phyloP scores from a whole-genome alignment of 2,329 filamentous ascomycete genomes.

The Mycocentrospora acerina region DNA sequence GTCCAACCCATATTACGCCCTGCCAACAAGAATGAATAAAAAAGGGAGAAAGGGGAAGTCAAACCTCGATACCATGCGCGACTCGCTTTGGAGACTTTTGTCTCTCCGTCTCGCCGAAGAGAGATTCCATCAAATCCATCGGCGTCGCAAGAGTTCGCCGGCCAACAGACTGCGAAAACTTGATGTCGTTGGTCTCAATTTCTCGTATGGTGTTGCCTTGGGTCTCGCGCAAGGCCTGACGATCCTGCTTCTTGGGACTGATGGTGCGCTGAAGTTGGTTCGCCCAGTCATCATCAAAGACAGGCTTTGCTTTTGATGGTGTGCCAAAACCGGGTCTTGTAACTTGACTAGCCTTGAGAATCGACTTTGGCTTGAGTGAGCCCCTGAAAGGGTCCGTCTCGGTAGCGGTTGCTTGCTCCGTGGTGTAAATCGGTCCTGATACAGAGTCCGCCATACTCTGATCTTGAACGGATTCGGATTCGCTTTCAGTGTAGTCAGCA shows the following conservation, averaged over 20 bases:
- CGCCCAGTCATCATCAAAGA: conserved; percentile 82
- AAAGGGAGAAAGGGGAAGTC: conserved; percentile 57
- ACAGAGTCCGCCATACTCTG: conserved; percentile 79
- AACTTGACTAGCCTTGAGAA: conserved; percentile 48
- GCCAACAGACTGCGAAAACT: conserved; percentile 34
- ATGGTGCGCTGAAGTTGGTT: conserved; percentile 92
- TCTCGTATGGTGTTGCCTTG: conserved; percentile 61
- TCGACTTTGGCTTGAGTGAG: conserved; percentile 49
- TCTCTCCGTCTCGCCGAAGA: conserved; percentile 69
- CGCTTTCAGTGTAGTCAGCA: conserved; percentile 60
- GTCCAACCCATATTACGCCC: conserved; percentile 47
- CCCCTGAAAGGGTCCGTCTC: conserved; percentile 31
- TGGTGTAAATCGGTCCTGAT: conserved; percentile 70
- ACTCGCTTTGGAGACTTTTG: conserved; percentile 54
- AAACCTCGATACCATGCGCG: conserved; percentile 81
- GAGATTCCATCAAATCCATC: conserved; percentile 94
- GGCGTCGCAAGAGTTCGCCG: conserved; percentile 74
- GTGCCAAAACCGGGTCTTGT: conserved; percentile 45
- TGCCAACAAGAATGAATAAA: conserved; percentile 26
- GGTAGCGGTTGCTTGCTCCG: conserved; percentile 62
- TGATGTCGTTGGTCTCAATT: conserved; percentile 39
- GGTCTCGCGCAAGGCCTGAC: conserved; percentile 67
- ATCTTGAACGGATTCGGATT: conserved; percentile 73
- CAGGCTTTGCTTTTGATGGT: conserved; percentile 55
- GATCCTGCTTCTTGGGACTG: conserved; percentile 89